phyloP scores from a whole-genome alignment of 2,329 filamentous ascomycete species.

The Xylariaceae sp. region DNA sequence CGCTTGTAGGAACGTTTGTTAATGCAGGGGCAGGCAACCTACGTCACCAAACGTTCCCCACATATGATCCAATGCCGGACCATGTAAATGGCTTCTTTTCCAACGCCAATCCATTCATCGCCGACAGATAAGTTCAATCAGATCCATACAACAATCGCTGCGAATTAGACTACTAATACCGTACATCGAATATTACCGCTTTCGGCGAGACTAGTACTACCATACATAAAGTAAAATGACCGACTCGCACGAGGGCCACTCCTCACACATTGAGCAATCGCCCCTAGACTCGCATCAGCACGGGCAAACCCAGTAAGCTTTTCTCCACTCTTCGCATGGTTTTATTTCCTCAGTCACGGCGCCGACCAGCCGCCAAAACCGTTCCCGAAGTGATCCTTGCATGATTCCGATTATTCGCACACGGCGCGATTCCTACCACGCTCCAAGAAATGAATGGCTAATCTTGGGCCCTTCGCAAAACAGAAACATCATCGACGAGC shows the following conservation, averaged over 20 bases:
- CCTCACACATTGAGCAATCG: conserved; percentile 30
- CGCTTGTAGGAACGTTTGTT: not conserved
- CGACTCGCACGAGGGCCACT: conserved; percentile 27
- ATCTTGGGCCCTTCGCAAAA: not conserved
- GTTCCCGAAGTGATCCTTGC: no score
- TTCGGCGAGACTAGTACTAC: not conserved
- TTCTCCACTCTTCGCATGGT: not conserved
- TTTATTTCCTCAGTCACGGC: not conserved
- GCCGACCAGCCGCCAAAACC: not conserved
- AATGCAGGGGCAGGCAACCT: conserved; percentile 11
- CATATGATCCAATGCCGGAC: conserved; percentile 25
- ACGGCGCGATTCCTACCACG: not conserved
- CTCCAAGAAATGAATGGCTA: not conserved
- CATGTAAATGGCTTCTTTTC: not conserved
- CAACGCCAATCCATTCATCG: not conserved
- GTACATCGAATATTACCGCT: not conserved
- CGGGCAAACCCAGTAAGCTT: conserved; percentile 32
- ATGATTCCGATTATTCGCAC: no score
- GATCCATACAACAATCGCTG: not conserved
- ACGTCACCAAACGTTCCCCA: conserved; percentile 32
- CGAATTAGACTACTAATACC: not conserved
- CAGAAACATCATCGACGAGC: conserved; percentile 36
- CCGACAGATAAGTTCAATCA: not conserved
- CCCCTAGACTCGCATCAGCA: conserved; percentile 29
- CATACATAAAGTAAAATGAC: conserved; percentile 28